Percentiles rank a stretch among this genome's conserved stretches.
Conservation (phyloP, 129 eudicot species). For the Tagetes patula region DNA sequence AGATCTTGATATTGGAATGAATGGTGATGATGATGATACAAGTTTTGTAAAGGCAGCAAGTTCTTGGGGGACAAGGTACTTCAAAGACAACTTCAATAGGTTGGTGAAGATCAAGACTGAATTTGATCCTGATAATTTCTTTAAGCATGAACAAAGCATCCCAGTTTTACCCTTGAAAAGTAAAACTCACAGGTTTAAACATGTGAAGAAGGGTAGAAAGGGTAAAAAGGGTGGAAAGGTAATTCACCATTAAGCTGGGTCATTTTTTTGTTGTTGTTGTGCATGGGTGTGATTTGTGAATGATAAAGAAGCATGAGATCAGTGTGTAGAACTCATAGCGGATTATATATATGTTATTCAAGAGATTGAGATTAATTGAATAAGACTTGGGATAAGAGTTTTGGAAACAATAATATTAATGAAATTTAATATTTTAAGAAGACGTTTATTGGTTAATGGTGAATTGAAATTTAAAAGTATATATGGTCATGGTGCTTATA, state of each 20-base stretch:
- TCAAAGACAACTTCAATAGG: slow-evolving; percentile 16
- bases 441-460: slow-evolving; percentile 25
- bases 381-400: not conserved
- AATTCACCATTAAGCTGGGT: slow-evolving; percentile 24
- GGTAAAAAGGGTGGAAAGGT: slow-evolving; percentile 14
- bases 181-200: not conserved
- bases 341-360: slow-evolving; percentile 27
- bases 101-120: slow-evolving; percentile 13
- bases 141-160: slow-evolving; percentile 16
- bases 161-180: not conserved
- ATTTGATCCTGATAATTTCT: slow-evolving; percentile 16
- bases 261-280: not conserved
- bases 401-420: slow-evolving; percentile 23
- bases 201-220: slow-evolving; percentile 17
- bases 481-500: no score
- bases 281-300: not conserved
- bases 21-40: slow-evolving; percentile 23
- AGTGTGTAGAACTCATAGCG: slow-evolving; percentile 4
- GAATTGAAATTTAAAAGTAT: no score
- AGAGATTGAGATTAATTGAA: slow-evolving; percentile 17
- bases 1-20: slow-evolving; percentile 26
- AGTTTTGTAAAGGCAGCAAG: slow-evolving; percentile 8
- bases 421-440: slow-evolving; percentile 21
- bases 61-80: slow-evolving; percentile 15
- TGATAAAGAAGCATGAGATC: no score